A percentile compares a stretch with the other conserved stretches of the same genome.
These are phyloP conservation scores for Oldenlandia corymbosa DNA, from an alignment of 257 asterid species.

Conservation along the genomic window DNA sequence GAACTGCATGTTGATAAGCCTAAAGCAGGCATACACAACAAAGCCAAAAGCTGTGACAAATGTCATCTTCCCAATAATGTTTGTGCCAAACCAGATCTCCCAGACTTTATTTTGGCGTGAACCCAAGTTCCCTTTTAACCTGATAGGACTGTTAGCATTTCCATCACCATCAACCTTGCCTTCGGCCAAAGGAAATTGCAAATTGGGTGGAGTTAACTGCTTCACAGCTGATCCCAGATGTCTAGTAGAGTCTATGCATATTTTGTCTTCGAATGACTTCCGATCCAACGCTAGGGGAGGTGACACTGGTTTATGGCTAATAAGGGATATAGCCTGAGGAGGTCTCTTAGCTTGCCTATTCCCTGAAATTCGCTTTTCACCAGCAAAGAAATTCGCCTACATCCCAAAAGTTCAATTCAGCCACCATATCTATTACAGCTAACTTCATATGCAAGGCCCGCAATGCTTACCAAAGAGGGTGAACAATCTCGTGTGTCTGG, in stretches of 20 bases:
- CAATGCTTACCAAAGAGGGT: constrained; percentile 64
- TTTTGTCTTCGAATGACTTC: constrained; percentile 44
- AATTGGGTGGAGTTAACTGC: constrained; percentile 69
- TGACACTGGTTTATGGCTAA: constrained; percentile 53
- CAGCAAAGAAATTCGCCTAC: constrained; percentile 66
- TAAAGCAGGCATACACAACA: constrained; percentile 41
- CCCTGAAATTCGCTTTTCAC: constrained; percentile 59
- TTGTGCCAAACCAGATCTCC: constrained; percentile 48
- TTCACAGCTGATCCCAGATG: constrained; percentile 78
- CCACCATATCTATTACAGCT: constrained; percentile 10
- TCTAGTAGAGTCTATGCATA: constrained; percentile 38
- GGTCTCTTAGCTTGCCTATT: constrained; percentile 51
- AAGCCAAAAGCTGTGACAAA: constrained; percentile 67
- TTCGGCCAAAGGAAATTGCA: constrained; percentile 53
- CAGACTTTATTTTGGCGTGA: constrained; percentile 51
- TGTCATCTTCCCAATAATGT: constrained; percentile 47
- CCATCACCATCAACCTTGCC: constrained; percentile 37
- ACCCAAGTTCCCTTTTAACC: constrained; percentile 72
- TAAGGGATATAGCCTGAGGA: constrained; percentile 44
- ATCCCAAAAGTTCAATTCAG: constrained; percentile 23
- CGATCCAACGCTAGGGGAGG: constrained; percentile 42
- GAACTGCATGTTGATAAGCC: constrained; percentile 42
- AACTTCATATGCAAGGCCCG: neutral
- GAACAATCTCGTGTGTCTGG: constrained; percentile 85
- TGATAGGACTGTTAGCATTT: constrained; percentile 42